Base-by-base conservation (phyloP, 75 land plant species). In the Cupressus sempervirens region DNA sequence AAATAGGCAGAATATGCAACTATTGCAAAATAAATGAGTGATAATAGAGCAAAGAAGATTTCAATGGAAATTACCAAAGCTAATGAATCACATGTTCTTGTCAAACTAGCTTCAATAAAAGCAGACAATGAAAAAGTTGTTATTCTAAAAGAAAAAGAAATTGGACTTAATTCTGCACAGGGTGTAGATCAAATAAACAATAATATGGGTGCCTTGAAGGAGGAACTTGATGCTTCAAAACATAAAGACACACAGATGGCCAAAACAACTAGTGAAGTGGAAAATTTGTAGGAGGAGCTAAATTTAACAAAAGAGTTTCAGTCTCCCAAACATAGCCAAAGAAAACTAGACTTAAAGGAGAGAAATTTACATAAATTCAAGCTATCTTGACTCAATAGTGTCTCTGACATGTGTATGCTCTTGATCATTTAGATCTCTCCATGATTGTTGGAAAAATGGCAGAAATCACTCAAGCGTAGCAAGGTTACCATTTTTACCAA, bases 121-220 rank as follows among this genome's bases (percentile, higher is more conserved):
- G 92, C 94, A 26, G 87, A 88, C 67, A 80, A 90, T 70, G 97
- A 92, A 43, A 88, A 89, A 50, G 87, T 84, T 46, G 89, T 88
- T 48, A 87, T 92, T 67, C 83, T 81, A 67, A 50, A 86, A 43
- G 92, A 89, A 34, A 93, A 93, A 84, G 85, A 87, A 10, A 81
- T 80, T 16, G 84, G 84, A 82, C 58, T 34, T 6, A 82, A 82
- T 16, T 52, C 83, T 48, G 62, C 83, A 48, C 65, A 53, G 83
- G 62, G 79, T 1, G 35, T 86, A 40, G 91, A 92, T 62, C 91
- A 94, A 65, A 86, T 86, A 1, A 85, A 68, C 2, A 88, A 83
- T 77, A 91, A 90, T 70, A 26, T 91, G 76, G 79, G 54, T 52
- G 70, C 86, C 73, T 84, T 91, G 75, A 91, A 87, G 56, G 84